Conservation (phyloP, 2,329 filamentous ascomycete genomes). For the Trichoderma oligosporum region DNA sequence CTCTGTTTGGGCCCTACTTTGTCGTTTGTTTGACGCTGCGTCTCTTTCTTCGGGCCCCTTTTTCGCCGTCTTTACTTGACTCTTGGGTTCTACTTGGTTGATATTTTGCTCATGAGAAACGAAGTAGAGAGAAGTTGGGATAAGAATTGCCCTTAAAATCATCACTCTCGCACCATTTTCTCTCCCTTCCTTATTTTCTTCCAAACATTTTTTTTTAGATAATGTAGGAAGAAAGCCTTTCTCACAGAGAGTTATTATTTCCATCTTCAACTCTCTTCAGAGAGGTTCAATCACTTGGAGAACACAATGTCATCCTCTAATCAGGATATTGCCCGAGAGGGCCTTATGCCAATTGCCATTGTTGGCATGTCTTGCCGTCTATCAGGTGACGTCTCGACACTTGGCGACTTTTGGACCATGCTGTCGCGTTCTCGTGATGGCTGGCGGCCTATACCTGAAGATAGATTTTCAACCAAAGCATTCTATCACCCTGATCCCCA, state of each 20-base stretch:
- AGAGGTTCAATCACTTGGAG: background rate
- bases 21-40: too few relatives aligned
- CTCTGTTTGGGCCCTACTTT: background rate
- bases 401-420: constrained; percentile 45
- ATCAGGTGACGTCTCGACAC: constrained; percentile 40
- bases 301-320: constrained; percentile 13
- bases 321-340: background rate
- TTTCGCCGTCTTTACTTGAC: too few relatives aligned
- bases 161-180: background rate
- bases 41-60: too few relatives aligned
- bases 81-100: too few relatives aligned
- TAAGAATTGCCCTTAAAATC: background rate
- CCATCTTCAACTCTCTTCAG: background rate
- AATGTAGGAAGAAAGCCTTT: background rate
- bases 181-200: background rate
- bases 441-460: constrained; percentile 41
- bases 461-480: constrained; percentile 44
- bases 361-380: constrained; percentile 47
- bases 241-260: background rate
- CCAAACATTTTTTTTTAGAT: background rate
- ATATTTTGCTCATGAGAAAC: too few relatives aligned
- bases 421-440: constrained; percentile 39
- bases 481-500: constrained; percentile 43
- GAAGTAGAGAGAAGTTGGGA: background rate
- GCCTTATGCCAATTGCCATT: constrained; percentile 40